Conservation (phyloP, 805 yeast species). For the Spathaspora arborariae region DNA sequence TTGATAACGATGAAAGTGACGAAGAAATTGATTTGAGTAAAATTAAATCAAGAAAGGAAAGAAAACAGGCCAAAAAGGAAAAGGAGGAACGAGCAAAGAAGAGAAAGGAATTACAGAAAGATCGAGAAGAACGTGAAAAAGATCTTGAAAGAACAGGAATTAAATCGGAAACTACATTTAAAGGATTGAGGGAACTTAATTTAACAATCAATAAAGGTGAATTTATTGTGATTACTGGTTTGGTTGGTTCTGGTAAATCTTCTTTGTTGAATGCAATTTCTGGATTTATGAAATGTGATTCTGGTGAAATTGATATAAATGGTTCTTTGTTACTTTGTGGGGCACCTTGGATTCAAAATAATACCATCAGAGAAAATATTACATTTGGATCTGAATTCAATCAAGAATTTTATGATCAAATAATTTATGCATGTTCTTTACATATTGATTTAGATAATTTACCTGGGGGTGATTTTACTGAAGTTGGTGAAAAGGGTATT, state of each 20-base stretch:
- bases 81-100: conserved; percentile 6
- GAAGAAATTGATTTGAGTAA: conserved; percentile 6
- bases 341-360: conserved; percentile 81
- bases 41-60: conserved; percentile 20
- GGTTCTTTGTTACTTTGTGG: conserved; percentile 58
- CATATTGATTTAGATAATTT: conserved; percentile 60
- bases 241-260: conserved; percentile 80
- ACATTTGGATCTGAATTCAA: conserved; percentile 59
- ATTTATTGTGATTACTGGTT: conserved; percentile 71
- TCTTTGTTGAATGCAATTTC: conserved; percentile 67
- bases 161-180: conserved; percentile 16
- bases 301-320: conserved; percentile 49
- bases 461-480: conserved; percentile 74
- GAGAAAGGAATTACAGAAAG: conserved; percentile 3
- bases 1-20: conserved; percentile 10
- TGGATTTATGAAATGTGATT: conserved; percentile 60
- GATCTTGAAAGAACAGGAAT: conserved; percentile 2
- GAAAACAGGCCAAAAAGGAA: conserved; percentile 12
- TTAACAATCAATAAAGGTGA: conserved; percentile 59
- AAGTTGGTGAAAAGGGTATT: conserved; percentile 83
- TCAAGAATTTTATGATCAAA: conserved; percentile 45
- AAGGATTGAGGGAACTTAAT: conserved; percentile 49
- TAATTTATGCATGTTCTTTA: conserved; percentile 65
- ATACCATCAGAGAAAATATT: conserved; percentile 73
- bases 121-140: conserved; percentile 6